These are phyloP conservation scores for Candolleomyces aberdarensis DNA, from an alignment of 768 basidiomycete species.

Conservation along the genomic window DNA sequence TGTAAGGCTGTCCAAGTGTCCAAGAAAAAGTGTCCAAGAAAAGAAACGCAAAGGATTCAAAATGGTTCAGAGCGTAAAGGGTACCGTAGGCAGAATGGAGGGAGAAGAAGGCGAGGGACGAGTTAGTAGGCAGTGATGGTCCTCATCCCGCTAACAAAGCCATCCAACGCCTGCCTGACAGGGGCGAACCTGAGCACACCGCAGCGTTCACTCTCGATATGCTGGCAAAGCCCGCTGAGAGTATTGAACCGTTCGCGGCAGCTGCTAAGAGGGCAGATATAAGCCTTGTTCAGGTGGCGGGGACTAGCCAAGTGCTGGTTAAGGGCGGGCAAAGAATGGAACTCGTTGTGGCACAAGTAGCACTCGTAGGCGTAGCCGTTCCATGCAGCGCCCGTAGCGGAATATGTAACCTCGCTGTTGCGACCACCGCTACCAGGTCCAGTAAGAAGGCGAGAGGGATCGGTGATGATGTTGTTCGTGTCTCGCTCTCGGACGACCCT, in stretches of 20 bases:
- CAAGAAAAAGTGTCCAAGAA: too few relatives aligned
- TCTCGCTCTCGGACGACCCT: slow-evolving; percentile 41
- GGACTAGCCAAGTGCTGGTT: slow-evolving; percentile 68
- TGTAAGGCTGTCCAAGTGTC: too few relatives aligned
- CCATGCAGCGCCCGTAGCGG: slow-evolving; percentile 35
- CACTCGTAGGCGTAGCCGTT: slow-evolving; percentile 57
- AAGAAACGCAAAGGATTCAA: too few relatives aligned
- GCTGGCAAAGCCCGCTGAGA: slow-evolving; percentile 59
- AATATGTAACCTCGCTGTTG: slow-evolving; percentile 20
- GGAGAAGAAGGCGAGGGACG: not conserved
- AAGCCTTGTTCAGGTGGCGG: slow-evolving; percentile 48
- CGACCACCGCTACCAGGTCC: slow-evolving; percentile 16
- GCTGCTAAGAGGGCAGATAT: slow-evolving; percentile 47
- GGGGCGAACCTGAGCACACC: slow-evolving; percentile 47
- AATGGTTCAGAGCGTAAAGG: too few relatives aligned
- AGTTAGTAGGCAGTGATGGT: not conserved
- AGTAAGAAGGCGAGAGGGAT: slow-evolving; percentile 50
- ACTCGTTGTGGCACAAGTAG: slow-evolving; percentile 52
- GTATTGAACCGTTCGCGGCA: slow-evolving; percentile 45
- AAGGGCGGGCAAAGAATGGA: slow-evolving; percentile 38
- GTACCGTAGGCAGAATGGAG: too few relatives aligned
- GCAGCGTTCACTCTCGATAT: slow-evolving; percentile 63
- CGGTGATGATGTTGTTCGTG: slow-evolving; percentile 46
- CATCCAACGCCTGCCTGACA: slow-evolving; percentile 25
- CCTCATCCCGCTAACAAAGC: slow-evolving; percentile 5